phyloP scores from a whole-genome alignment of 768 basidiomycete species.

The Calocera viscosa region DNA sequence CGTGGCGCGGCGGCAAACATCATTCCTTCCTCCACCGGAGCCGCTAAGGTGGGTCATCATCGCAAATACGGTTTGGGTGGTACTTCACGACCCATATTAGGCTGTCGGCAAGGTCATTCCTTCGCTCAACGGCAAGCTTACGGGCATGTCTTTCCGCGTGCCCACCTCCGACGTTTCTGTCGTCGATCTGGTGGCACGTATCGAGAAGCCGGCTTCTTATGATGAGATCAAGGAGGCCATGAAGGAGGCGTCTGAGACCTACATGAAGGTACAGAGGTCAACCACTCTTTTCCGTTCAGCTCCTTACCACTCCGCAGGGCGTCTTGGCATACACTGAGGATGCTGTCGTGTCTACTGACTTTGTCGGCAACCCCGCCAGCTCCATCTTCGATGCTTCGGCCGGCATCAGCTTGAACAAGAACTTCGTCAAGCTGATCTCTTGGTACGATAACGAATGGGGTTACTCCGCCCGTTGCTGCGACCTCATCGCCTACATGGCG shows the following conservation, averaged over 20 bases:
- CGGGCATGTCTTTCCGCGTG: slow-evolving; percentile 94
- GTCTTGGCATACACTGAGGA: slow-evolving; percentile 89
- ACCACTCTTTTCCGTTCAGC: neutral
- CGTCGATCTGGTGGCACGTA: slow-evolving; percentile 89
- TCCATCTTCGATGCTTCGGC: slow-evolving; percentile 90
- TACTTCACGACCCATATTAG: slow-evolving; percentile 19
- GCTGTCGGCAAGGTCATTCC: slow-evolving; percentile 98
- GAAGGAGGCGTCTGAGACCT: slow-evolving; percentile 62
- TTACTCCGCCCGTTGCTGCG: slow-evolving; percentile 86
- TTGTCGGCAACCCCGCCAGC: slow-evolving; percentile 63
- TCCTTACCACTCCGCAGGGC: slow-evolving; percentile 31
- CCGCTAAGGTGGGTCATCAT: slow-evolving; percentile 53
- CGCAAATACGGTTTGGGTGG: neutral
- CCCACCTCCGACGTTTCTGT: slow-evolving; percentile 95
- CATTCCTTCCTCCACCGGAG: slow-evolving; percentile 97
- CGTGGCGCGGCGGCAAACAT: slow-evolving; percentile 96
- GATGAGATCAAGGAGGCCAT: slow-evolving; percentile 80
- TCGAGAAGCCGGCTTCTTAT: slow-evolving; percentile 75
- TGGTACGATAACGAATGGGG: slow-evolving; percentile 97
- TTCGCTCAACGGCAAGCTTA: slow-evolving; percentile 90
- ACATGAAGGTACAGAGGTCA: slow-evolving; percentile 33
- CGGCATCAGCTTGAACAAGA: slow-evolving; percentile 81
- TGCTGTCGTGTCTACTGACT: slow-evolving; percentile 85
- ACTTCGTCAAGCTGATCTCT: slow-evolving; percentile 91
- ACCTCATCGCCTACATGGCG: slow-evolving; percentile 72